Evolutionary conservation across 2,329 filamentous ascomycete species (phyloP).

Genomic region (Ploettnerulaceae sp.): DNA sequence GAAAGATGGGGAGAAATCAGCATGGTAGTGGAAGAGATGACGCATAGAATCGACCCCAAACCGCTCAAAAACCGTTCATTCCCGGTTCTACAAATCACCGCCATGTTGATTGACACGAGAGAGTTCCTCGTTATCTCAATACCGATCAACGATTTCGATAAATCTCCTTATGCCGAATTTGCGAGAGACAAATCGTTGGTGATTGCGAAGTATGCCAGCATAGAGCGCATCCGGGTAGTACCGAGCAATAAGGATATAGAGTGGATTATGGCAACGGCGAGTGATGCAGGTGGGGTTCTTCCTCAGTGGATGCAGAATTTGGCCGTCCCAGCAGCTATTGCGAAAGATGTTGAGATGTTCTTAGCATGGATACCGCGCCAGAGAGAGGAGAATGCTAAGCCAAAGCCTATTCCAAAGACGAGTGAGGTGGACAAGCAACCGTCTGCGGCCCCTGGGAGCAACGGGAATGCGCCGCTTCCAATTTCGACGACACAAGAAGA

Average conservation of each 20-base stretch:
- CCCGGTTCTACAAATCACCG: conserved; percentile 58
- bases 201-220: conserved; percentile 56
- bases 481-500: too few species aligned
- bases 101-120: conserved; percentile 35
- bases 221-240: conserved; percentile 51
- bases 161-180: conserved; percentile 31
- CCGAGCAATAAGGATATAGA: conserved; percentile 45
- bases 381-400: conserved; percentile 14
- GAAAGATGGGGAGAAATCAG: conserved; percentile 44
- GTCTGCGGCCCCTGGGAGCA: too few species aligned
- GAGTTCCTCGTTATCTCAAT: conserved; percentile 57
- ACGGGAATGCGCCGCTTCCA: too few species aligned
- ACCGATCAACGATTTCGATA: conserved; percentile 42
- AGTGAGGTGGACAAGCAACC: too few species aligned
- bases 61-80: conserved; percentile 63
- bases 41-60: conserved; percentile 53
- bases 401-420: too few species aligned
- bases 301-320: conserved; percentile 62
- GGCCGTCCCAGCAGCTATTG: conserved; percentile 56
- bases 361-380: conserved; percentile 51
- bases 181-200: conserved; percentile 45
- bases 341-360: conserved; percentile 68
- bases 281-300: conserved; percentile 62
- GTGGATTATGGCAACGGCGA: conserved; percentile 76
- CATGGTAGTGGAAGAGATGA: conserved; percentile 57